phyloP scores from a whole-genome alignment of 148 eudicot species.

The Nyssa sinensis region DNA sequence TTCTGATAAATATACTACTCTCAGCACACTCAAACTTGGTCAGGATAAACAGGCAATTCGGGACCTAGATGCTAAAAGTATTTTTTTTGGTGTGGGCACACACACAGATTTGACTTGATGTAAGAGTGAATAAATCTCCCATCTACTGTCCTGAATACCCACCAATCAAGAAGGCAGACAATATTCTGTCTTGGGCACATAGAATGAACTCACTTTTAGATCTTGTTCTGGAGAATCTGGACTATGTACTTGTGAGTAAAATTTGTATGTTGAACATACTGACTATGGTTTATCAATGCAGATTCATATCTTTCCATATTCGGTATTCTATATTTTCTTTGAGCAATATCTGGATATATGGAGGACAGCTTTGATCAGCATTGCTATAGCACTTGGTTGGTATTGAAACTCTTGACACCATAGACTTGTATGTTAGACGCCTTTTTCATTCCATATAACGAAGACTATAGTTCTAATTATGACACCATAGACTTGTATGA shows the following conservation, averaged over 20 bases:
- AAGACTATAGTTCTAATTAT: not conserved
- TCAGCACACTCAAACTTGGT: no score
- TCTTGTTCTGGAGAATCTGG: not conserved
- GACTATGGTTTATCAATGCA: slow-evolving; percentile 23
- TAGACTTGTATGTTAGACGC: not conserved
- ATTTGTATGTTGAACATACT: not conserved
- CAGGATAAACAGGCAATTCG: no score
- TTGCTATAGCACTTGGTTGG: slow-evolving; percentile 68
- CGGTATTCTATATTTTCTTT: slow-evolving; percentile 73
- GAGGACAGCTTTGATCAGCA: slow-evolving; percentile 62
- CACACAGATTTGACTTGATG: not conserved
- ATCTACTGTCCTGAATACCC: not conserved
- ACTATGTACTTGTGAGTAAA: not conserved
- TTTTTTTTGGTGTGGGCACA: no score
- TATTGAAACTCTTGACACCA: slow-evolving; percentile 15
- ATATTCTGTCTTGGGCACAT: no score
- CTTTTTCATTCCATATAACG: not conserved
- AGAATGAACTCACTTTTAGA: not conserved
- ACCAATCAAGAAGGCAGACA: not conserved
- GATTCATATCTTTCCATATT: slow-evolving; percentile 69
- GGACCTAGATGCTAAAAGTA: not conserved
- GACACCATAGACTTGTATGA: no score
- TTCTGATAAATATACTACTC: no score
- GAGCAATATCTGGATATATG: slow-evolving; percentile 80
- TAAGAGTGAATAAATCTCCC: not conserved